Base-by-base conservation (phyloP, 768 basidiomycete species). In the Collybia mongolica region DNA sequence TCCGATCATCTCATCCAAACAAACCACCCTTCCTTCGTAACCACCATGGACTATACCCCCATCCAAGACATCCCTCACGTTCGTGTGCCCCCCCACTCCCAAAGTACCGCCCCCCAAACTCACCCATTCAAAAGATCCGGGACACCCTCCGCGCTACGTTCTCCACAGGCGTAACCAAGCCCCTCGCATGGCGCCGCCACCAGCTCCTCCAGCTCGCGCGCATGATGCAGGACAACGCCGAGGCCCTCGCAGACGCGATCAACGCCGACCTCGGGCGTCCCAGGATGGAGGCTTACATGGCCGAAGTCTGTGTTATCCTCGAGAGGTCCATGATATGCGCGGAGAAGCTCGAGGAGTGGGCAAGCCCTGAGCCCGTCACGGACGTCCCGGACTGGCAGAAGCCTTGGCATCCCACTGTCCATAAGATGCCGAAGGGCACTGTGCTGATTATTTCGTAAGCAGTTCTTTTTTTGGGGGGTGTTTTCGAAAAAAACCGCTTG, bases 201-300 rank as follows among this genome's bases (percentile, higher is more conserved):
- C 89, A 91, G 55, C 73, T 90, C 38, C 69, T 72, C 39, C 82
- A 84, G 55, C 72, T 90, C 26, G 83, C 80, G 20, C 78, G 73
- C 19, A 66, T 88, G 66, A 65, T 75, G 19, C 80, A 87, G 55
- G 81, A 87, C n/a, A 84, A 90, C 63, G 58, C 69, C 3, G 72
- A 81, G 3, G 73, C 69, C 3, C 61, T 89, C 44, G 71, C 71
- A 12, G 73, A 76, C 2, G 77, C 83, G 6, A 56, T 83, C 29
- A 46, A 56, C 3, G 53, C 62, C 7, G 86, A 88, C 53, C 63
- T 85, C 0, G 74, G 75, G 1, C 75, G 76, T 22, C 83, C 82
- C 1, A 67, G 61, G 24, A 61, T 66, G 35, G 76, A 79, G 53
- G 54, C 68, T 0, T 64, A 73, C 22, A 51, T 70, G 51, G 52